Evolutionary conservation across 148 eudicot genomes (phyloP), one percentile per base, ranked within the genome.

Genomic region (Cornus controversa): DNA sequence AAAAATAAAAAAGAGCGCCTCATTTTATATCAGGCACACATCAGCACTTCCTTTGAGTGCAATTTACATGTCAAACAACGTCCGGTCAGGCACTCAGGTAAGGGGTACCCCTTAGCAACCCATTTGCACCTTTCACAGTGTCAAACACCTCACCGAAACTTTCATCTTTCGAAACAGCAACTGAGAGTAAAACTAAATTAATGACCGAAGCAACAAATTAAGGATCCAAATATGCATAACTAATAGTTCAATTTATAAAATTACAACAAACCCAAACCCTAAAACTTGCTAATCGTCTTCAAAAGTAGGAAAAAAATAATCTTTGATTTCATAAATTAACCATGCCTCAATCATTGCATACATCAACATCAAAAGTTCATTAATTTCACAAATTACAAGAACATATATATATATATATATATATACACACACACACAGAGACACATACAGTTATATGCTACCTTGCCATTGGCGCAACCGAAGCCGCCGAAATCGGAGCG

Each of bases 401-500:
- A 60, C 20, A 18, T 10, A 60, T 20, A n/a, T 60, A 60, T 1
- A 54, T 22, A 54, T 2, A 54, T 54, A 54, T 1, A 2, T 20
- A n/a, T 2, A 10, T 3, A 66, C 67, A 26, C 34, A 74, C 23
- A 27, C 36, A 45, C 3, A 6, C 13, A 54, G 20, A 71, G 15
- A 76, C n/a, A 69, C n/a, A 13, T 45, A 36, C 54, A 53, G 45
- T 40, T 40, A 40, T 0, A 6, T 6, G 1, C 20, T 73, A 93
- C 98, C 98, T 92, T 92, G 58, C 93, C 94, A 58, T 71, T 90
- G 72, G 91, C 87, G 70, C 87, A 75, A 8, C 98, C 98, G 28
- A 92, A 92, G 4, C 97, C 93, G 10, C 98, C 98, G 58, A 76
- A 80, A 31, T 89, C 91, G 24, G 91, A 77, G 23, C 86, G 83